Base-by-base conservation (phyloP, 805 yeast genomes). In the Metschnikowia gelsemii region DNA sequence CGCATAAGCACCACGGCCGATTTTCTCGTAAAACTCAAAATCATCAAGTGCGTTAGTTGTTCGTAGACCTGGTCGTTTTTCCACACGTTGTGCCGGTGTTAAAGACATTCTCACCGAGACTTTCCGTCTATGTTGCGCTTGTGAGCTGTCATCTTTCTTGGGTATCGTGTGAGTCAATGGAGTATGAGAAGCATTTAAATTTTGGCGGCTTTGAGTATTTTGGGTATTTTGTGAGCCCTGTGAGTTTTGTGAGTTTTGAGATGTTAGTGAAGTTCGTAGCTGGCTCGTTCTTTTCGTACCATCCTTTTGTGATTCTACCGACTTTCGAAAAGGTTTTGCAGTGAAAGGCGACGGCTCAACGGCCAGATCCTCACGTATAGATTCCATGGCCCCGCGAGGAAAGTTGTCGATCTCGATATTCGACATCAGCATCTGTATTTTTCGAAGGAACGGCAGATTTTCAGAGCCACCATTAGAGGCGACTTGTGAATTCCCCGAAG, bases 1-100 rank as follows among this genome's bases (percentile, higher is more conserved):
- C 1, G 97, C 98, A 59, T 80, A 89, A 0, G 97, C 97, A 2
- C 99, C 99, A 45, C 78, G 78, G 2, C 98, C 99, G 2, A 93
- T 70, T 26, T 83, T 74, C 35, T 80, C 84, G 35, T 73, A 70
- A 52, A 82, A 68, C 21, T 68, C 68, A 54, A 76, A 80, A 40
- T 72, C 72, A 32, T 72, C 77, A 16, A 74, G 60, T 2, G 73
- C 76, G 50, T 64, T 66, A 23, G 54, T 43, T 58, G 64, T 57
- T 37, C 73, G 52, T 17, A 51, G 61, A 0, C 73, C 72, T 0
- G 68, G 65, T 20, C 51, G 57, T 46, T 73, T 73, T 46, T 75
- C 79, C 21, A 73, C 51, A 23, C 76, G 54, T 48, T 76, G 81
- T 0, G 79, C 79, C 6, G 81, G 81, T 0, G 80, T 76, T 13